phyloP scores from a whole-genome alignment of 306 rosid species.

The Pyrus pyrifolia region DNA sequence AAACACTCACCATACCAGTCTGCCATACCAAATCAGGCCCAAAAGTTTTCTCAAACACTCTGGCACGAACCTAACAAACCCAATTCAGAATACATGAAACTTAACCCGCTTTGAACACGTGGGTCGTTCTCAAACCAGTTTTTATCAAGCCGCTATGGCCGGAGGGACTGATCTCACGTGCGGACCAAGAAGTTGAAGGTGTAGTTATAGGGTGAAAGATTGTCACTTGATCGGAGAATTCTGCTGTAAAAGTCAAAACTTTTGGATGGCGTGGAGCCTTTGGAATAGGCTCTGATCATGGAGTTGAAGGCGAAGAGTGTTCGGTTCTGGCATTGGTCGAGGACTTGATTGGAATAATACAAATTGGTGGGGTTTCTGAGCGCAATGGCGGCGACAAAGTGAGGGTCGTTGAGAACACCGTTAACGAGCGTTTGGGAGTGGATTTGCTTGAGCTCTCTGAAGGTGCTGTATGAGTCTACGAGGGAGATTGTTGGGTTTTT shows the following conservation, averaged over 20 bases:
- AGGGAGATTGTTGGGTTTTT: constrained; percentile 36
- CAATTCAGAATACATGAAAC: constrained; percentile 50
- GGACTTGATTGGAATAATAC: constrained; percentile 16
- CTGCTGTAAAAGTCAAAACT: constrained; percentile 38
- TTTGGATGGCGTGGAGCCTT: constrained; percentile 35
- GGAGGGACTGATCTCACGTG: constrained; percentile 14
- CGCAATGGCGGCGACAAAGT: constrained; percentile 34
- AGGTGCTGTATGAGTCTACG: constrained; percentile 22
- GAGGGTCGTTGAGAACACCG: constrained; percentile 23
- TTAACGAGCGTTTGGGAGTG: constrained; percentile 33
- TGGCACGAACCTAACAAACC: constrained; percentile 37
- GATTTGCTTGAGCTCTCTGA: constrained; percentile 40
- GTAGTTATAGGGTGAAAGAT: constrained; percentile 40
- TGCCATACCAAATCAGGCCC: constrained; percentile 43
- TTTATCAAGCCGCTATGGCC: constrained; percentile 37
- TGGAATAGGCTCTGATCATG: constrained; percentile 60
- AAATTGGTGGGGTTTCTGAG: constrained; percentile 24
- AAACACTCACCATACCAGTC: constrained; percentile 47
- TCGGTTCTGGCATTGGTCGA: constrained; percentile 28
- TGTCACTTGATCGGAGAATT: constrained; percentile 23
- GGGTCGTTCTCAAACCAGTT: constrained; percentile 48
- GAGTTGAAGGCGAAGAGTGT: constrained; percentile 53
- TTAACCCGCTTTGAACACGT: constrained; percentile 42
- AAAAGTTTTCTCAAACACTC: constrained; percentile 22
- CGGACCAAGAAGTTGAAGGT: constrained; percentile 54